Base-by-base conservation (phyloP, 2,329 filamentous ascomycete genomes). In the Colletotrichum australisinense region DNA sequence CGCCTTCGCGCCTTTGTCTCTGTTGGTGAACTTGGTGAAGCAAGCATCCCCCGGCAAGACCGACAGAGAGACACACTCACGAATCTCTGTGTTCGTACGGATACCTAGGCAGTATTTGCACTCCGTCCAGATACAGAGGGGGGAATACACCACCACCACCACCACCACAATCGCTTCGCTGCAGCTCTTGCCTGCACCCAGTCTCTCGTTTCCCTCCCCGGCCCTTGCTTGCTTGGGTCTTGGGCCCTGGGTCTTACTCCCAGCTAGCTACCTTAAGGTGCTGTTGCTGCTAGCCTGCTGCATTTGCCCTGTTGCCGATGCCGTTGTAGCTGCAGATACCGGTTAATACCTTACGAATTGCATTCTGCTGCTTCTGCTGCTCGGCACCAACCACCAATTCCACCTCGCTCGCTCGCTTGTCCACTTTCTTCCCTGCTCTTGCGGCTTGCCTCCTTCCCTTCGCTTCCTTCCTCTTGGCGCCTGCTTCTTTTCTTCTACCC, bases 271-370 rank as follows among this genome's bases (percentile, higher is more conserved):
- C 30, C 8, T 32, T 1, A 6, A 35, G 32, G 32, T 35, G 11
- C 52, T 52, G 52, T 66, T 16, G 52, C 30, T 63, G 59, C 49
- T 35, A 19, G 55, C 57, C 19, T 59, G n/a, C 52, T 46, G 52
- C 32, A 65, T 46, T 28, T 56, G 8, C 28, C 63, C 63, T 28
- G 30, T 55, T 60, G 55, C 64, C 69, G 69, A 28, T 42, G 35
- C 64, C 46, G 69, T 66, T 72, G 64, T 42, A 63, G 69, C 70
- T 73, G 66, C 66, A 64, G 66, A 69, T 49, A 67, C 67, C 59
- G 24, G 26, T 52, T 63, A 42, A 57, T 66, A 66, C 67, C 53
- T 42, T 42, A 16, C 62, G 22, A 16, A 26, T 30, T 32, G 55
- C 52, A 38, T 53, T 30, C 46, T 52, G 56, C 28, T 59, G 57